Evolutionary conservation across 1,284 basidiomycete species (phyloP).

Genomic region (Coriolopsis trogii): DNA sequence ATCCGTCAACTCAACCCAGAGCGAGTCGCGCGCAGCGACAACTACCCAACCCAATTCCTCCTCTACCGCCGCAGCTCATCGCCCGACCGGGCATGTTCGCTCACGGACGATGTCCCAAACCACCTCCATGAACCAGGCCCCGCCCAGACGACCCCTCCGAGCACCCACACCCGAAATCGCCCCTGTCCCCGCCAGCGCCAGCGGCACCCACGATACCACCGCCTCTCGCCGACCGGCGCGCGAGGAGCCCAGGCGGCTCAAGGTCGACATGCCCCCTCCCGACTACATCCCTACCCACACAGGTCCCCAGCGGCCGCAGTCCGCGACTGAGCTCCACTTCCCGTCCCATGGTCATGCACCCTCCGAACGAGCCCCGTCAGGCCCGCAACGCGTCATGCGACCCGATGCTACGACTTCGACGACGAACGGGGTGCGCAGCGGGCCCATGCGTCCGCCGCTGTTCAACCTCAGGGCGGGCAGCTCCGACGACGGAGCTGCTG

Average conservation of each 20-base stretch:
- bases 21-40: conserved; percentile 7
- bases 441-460: conserved; percentile 16
- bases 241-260: conserved; percentile 15
- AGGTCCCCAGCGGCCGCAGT: conserved; percentile 15
- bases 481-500: conserved; percentile 3
- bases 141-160: conserved; percentile 13
- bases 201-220: background rate
- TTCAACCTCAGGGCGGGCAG: conserved; percentile 10
- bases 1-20: conserved; percentile 21
- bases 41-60: conserved; percentile 1
- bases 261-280: conserved; percentile 29
- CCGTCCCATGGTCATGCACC: conserved; percentile 7
- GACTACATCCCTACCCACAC: conserved; percentile 23
- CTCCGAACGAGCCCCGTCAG: conserved; percentile 10
- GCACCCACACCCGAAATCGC: conserved; percentile 15
- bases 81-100: conserved; percentile 12
- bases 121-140: conserved; percentile 1
- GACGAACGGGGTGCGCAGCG: conserved; percentile 7
- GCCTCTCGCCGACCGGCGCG: conserved; percentile 9
- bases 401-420: background rate
- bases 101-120: conserved; percentile 13
- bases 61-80: conserved; percentile 3
- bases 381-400: conserved; percentile 19
- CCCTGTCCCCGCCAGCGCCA: background rate
- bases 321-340: conserved; percentile 16